Evolutionary conservation across 208 protist species (phyloP), one percentile per base, ranked within the genome.

Genomic region (Acanthamoeba royreba): DNA sequence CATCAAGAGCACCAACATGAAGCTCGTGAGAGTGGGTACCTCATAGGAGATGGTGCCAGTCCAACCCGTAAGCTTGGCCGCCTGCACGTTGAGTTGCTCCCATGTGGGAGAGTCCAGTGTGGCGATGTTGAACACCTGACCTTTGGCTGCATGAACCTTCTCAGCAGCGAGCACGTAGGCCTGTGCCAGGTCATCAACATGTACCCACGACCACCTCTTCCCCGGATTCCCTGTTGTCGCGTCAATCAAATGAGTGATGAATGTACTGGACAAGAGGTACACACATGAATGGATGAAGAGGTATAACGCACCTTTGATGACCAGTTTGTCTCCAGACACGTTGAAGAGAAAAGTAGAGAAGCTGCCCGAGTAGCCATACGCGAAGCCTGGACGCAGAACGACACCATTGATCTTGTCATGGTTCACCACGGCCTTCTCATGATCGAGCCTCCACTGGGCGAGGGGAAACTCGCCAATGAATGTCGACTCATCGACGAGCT

Each of bases 91-190:
- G 61, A 92, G 63, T 61, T 92, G 58, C 58, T 92, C 87, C 40
- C 40, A 74, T 25, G 58, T 81, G 87, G 87, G 87, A 28, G 61
- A 7, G 38, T n/a, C 9, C 31, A 31, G 55, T 3, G 53, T 43
- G 42, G 42, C 87, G 31, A 92, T 38, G 63, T 92, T 92, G 87
- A 92, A 92, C 33, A 92, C 33, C 58, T 92, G n/a, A 42, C 87
- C 87, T 33, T 79, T 92, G 87, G 87, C 87, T 35, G 43, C 63
- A 31, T 74, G 45, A 38, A 72, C 49, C 25, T 79, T 72, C 38
- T 43, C 22, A 25, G 40, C 87, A 15, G 63, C 87, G 25, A 92
- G 55, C 45, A 92, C 61, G 63, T 92, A 92, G 87, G 63, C 87
- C 58, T 53, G 61, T 0, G 58, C 53, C 58, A 92, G 87, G 61